These are phyloP conservation scores for Botrytis cinerea DNA, from an alignment of 2,329 filamentous ascomycete genomes.

Conservation along the genomic window DNA sequence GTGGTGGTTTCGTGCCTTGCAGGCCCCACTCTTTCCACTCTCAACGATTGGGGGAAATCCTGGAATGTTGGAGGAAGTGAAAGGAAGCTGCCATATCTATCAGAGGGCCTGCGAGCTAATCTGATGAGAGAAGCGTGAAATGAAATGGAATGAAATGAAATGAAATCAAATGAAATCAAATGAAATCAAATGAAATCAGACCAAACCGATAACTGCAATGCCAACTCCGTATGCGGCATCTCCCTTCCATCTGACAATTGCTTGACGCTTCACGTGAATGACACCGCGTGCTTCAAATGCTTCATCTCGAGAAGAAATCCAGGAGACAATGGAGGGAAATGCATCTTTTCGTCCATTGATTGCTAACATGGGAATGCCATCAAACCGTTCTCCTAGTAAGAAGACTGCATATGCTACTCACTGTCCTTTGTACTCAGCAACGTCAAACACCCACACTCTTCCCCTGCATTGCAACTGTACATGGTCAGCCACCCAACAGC, in stretches of 20 bases:
- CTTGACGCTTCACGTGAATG: no score
- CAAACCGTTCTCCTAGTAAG: no score
- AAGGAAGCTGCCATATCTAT: no score
- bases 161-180: background rate
- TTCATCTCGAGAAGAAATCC: no score
- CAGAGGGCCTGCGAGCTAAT: no score
- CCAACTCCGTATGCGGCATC: no score
- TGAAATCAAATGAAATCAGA: no score
- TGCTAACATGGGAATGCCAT: background rate
- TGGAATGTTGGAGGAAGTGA: background rate
- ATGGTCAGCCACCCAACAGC: conserved; percentile 13
- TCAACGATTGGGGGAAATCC: background rate
- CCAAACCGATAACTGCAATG: no score
- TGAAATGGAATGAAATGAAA: background rate
- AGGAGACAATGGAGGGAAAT: background rate
- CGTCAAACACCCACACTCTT: background rate
- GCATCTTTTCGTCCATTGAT: background rate
- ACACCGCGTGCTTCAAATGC: no score
- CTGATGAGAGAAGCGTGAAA: background rate
- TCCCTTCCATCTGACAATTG: no score
- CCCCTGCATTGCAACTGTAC: background rate
- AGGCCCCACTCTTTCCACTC: background rate
- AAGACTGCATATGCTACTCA: background rate
- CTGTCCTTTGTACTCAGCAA: background rate
- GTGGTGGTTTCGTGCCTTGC: no score